phyloP scores from a whole-genome alignment of 805 yeast species.

The Tetrapisispora pingtungensis region DNA sequence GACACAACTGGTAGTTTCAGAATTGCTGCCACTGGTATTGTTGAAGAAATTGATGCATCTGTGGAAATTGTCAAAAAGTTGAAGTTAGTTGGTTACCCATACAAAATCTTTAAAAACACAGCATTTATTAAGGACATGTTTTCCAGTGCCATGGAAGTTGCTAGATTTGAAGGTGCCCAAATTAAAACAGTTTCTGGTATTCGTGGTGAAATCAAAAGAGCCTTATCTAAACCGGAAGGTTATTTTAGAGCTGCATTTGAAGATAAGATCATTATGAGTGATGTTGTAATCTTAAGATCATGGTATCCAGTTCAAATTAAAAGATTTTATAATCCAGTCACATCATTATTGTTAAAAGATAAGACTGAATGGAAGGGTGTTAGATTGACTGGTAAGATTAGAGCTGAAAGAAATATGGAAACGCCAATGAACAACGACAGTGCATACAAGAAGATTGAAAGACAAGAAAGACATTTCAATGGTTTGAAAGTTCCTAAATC shows the following conservation, averaged over 20 bases:
- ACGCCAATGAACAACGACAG: slow-evolving; percentile 51
- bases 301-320: slow-evolving; percentile 95
- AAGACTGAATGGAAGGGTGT: slow-evolving; percentile 93
- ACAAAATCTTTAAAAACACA: slow-evolving; percentile 87
- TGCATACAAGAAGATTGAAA: slow-evolving; percentile 60
- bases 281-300: slow-evolving; percentile 79
- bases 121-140: slow-evolving; percentile 98
- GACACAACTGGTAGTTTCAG: slow-evolving; percentile 85
- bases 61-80: slow-evolving; percentile 91
- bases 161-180: slow-evolving; percentile 95
- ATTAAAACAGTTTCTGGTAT: slow-evolving; percentile 95
- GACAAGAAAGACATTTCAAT: slow-evolving; percentile 77
- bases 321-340: slow-evolving; percentile 90
- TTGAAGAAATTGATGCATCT: slow-evolving; percentile 82
- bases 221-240: slow-evolving; percentile 89
- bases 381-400: slow-evolving; percentile 88
- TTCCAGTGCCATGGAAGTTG: slow-evolving; percentile 82
- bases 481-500: slow-evolving; percentile 78
- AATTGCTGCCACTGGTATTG: slow-evolving; percentile 93
- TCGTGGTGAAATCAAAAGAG: slow-evolving; percentile 94
- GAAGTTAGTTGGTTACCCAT: slow-evolving; percentile 90
- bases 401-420: slow-evolving; percentile 60
- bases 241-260: slow-evolving; percentile 94
- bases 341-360: slow-evolving; percentile 68
- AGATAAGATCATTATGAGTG: slow-evolving; percentile 86